phyloP scores from a whole-genome alignment of 2,329 filamentous ascomycete species.

The Pleomassaria siparia region DNA sequence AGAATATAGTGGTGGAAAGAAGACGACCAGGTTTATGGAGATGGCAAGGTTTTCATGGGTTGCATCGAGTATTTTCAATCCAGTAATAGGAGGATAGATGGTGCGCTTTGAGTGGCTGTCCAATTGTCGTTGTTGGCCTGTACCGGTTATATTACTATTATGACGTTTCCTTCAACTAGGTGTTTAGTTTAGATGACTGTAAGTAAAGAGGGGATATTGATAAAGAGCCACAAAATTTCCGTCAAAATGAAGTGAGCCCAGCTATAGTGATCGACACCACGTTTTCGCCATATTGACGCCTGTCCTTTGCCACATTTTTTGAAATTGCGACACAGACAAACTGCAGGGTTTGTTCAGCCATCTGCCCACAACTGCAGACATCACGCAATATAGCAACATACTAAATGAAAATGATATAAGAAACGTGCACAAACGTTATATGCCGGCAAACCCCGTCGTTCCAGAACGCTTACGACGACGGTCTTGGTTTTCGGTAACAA shows the following conservation, averaged over 20 bases:
- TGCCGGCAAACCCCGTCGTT: background rate
- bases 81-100: background rate
- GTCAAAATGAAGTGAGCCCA: background rate
- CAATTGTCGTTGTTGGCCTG: background rate
- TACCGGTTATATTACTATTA: background rate
- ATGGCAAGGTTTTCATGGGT: background rate
- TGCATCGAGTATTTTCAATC: background rate
- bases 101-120: background rate
- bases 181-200: background rate
- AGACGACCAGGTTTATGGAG: background rate
- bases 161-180: background rate
- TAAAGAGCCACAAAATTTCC: background rate
- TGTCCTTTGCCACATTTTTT: background rate
- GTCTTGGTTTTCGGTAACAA: background rate
- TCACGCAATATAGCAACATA: background rate
- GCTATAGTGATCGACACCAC: background rate
- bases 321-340: background rate
- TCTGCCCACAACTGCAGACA: background rate
- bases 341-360: background rate
- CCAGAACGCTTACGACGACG: background rate
- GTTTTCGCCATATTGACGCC: too few relatives aligned
- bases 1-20: background rate
- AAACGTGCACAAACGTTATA: background rate
- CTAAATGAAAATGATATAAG: background rate
- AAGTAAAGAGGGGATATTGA: background rate